Percentiles rank a stretch among this genome's conserved stretches.
These are phyloP conservation scores for Capsicum chinense DNA, from an alignment of 257 asterid species.

Conservation along the genomic window DNA sequence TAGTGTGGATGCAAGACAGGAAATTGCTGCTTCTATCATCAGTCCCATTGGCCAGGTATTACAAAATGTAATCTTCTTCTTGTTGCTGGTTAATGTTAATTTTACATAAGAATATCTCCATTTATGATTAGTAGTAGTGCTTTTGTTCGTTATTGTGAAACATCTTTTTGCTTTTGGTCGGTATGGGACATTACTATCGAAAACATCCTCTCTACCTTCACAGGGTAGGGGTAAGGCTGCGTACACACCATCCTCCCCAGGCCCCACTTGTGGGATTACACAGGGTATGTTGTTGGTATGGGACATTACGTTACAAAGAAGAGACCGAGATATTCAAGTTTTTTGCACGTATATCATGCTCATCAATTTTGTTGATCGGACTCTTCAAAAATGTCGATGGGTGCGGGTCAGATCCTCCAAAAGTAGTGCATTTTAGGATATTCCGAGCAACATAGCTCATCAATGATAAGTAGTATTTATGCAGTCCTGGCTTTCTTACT, in stretches of 20 bases:
- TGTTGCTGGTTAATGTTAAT: background rate
- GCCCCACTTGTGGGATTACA: no score
- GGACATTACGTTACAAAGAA: background rate
- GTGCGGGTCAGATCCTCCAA: no score
- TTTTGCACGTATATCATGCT: background rate
- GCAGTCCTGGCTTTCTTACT: slow-evolving; percentile 20
- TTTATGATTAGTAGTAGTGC: background rate
- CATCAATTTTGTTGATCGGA: background rate
- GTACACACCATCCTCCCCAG: no score
- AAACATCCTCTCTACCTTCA: background rate
- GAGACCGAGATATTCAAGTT: background rate
- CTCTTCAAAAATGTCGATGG: no score
- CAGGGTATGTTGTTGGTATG: background rate
- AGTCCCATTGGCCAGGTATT: slow-evolving; percentile 36
- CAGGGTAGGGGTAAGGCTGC: no score
- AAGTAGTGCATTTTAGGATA: no score
- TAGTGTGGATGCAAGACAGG: slow-evolving; percentile 40
- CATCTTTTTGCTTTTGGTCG: background rate
- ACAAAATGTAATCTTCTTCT: background rate
- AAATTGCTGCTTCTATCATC: slow-evolving; percentile 32
- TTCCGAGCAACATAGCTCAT: background rate
- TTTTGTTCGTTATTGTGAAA: background rate
- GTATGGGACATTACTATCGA: background rate
- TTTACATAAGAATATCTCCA: background rate
- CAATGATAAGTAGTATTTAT: background rate